Evolutionary conservation across 2,329 filamentous ascomycete genomes (phyloP), one percentile per base, ranked within the genome.

Genomic region (Neofusicoccum cordaticola): DNA sequence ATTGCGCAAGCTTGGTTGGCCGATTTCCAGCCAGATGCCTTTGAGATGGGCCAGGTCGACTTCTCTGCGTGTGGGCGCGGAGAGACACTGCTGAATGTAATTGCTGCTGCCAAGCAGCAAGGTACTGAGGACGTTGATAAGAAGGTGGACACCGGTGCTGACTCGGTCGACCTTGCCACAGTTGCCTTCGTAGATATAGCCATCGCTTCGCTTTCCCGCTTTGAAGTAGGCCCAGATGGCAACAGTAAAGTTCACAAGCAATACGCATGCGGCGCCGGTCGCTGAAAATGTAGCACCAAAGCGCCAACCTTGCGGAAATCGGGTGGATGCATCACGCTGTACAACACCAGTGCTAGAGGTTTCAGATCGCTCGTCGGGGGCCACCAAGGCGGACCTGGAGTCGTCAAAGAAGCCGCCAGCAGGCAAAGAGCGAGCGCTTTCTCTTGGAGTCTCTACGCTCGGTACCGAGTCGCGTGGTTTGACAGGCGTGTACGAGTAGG

Each of bases 21-120:
- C 82, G 52, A 84, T 79, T 35, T 81, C 78, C 0, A 84, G 70
- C 77, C 78, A 81, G 13, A 67, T 72, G 8, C 22, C 13, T 34
- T 31, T 13, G 7, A 9, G 9, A 35, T 65, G 52, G 2, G 17
- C 19, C 9, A 9, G n/a, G n/a, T 52, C 44, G 5, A 61, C 35
- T 11, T 64, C 62, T n/a, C 13, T 44, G 9, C 62, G 19, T 9
- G 63, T 61, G 4, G 63, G 63, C 6, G 52, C 63, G n/a, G 34
- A 15, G 4, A 64, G 35, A 8, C 31, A 39, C 15, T 64, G 62
- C 62, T 37, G 39, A 34, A 22, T 13, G 31, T 57, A 50, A 17
- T 50, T 58, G 37, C 48, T 56, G 15, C 50, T 19, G 15, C 37
- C 12, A 9, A 64, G 34, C 8, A 64, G 51, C 3, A 60, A 27